phyloP scores from a whole-genome alignment of 805 yeast species.

The Starmerella bombi region DNA sequence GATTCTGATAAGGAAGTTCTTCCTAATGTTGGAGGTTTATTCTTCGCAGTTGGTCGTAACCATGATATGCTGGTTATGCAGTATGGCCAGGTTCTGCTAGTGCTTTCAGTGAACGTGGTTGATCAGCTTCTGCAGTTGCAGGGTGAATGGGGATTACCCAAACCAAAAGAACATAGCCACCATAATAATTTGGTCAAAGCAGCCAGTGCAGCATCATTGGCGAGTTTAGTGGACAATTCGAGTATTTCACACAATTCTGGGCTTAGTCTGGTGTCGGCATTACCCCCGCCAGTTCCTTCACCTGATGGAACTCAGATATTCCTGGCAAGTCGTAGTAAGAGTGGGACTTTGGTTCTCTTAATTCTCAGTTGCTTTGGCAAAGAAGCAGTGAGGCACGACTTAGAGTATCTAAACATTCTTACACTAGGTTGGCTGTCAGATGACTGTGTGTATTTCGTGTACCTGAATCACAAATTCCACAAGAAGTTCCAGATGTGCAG shows the following conservation, averaged over 20 bases:
- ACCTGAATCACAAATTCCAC: conserved; percentile 16
- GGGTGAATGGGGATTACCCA: conserved; percentile 17
- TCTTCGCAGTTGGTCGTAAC: conserved; percentile 14
- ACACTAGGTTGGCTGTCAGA: conserved; percentile 17
- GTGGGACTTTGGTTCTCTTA: conserved; percentile 3
- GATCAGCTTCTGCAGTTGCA: conserved; percentile 12
- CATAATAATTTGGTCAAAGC: neutral
- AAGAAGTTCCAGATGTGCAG: conserved; percentile 16
- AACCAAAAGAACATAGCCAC: conserved; percentile 4
- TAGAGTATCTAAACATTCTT: conserved; percentile 13
- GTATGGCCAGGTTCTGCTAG: conserved; percentile 3
- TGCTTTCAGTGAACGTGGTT: conserved; percentile 11
- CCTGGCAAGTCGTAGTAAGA: conserved; percentile 10
- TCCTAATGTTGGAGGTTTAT: conserved; percentile 14
- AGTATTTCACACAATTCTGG: neutral
- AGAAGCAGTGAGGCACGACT: conserved; percentile 12
- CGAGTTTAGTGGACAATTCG: neutral
- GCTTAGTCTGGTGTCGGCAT: neutral
- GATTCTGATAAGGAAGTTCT: conserved; percentile 3
- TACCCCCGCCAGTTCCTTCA: conserved; percentile 13
- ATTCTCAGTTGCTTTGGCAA: conserved; percentile 15
- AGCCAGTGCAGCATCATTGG: conserved; percentile 1
- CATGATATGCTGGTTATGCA: conserved; percentile 15
- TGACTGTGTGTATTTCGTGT: conserved; percentile 16
- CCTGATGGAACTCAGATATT: conserved; percentile 18